These are phyloP conservation scores for Tirmania nivea DNA, from an alignment of 495 filamentous ascomycete genomes.

Conservation along the genomic window DNA sequence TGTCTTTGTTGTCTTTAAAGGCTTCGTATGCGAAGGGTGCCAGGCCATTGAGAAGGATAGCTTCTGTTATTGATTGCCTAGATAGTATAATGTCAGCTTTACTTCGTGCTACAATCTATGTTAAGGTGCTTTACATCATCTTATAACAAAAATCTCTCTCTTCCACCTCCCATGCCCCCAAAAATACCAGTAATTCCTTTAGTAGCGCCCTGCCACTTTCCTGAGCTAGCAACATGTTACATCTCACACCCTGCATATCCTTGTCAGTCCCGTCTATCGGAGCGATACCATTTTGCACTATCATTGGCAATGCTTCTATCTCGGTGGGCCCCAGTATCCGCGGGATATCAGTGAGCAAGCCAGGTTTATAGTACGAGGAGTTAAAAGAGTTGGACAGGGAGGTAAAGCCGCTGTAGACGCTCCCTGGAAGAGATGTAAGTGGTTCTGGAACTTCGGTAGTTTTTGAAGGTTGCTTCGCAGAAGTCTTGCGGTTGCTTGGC, in stretches of 20 bases:
- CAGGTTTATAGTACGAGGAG: slow-evolving; percentile 29
- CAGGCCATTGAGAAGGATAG: slow-evolving; percentile 46
- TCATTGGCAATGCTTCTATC: slow-evolving; percentile 60
- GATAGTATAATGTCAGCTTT: neutral
- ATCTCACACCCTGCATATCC: slow-evolving; percentile 43
- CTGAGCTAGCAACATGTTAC: slow-evolving; percentile 50
- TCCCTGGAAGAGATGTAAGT: neutral
- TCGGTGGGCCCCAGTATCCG: slow-evolving; percentile 49
- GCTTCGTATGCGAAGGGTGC: slow-evolving; percentile 56
- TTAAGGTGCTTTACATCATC: slow-evolving; percentile 31
- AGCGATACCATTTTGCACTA: slow-evolving; percentile 49
- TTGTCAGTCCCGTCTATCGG: slow-evolving; percentile 25
- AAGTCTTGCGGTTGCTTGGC: neutral
- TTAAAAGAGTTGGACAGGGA: slow-evolving; percentile 17
- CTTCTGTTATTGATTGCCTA: slow-evolving; percentile 48
- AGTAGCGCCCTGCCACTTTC: slow-evolving; percentile 49
- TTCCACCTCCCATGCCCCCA: slow-evolving; percentile 61
- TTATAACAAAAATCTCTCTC: slow-evolving; percentile 61
- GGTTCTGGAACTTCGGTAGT: neutral
- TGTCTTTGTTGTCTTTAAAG: slow-evolving; percentile 55
- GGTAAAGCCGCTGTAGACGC: neutral
- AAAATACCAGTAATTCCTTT: slow-evolving; percentile 51
- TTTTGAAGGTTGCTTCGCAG: neutral
- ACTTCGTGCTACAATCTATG: neutral
- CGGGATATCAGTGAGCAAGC: slow-evolving; percentile 55